Conservation (phyloP, 345 rosid species). For the Arabidopsis thaliana region DNA sequence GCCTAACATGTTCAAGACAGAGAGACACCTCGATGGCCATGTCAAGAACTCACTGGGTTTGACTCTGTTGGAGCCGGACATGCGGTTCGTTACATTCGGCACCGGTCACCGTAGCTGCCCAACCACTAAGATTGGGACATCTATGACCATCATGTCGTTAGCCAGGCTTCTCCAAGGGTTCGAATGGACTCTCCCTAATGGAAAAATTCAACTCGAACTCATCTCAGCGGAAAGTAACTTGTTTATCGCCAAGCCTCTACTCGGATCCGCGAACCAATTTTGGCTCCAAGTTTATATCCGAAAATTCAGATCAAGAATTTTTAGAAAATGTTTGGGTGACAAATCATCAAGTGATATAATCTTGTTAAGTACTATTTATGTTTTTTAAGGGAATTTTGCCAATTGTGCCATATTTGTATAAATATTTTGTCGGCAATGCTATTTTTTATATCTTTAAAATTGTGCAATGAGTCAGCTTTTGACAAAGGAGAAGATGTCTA, state of each 20-base stretch:
- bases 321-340: neutral
- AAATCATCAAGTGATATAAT: neutral
- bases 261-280: constrained; percentile 42
- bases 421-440: too few relatives aligned
- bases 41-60: neutral
- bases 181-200: constrained; percentile 44
- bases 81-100: constrained; percentile 50
- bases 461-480: too few relatives aligned
- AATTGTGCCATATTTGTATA: too few relatives aligned
- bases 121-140: constrained; percentile 45
- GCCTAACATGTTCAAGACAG: constrained; percentile 45
- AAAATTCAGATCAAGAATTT: neutral
- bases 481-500: too few relatives aligned
- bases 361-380: neutral
- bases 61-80: constrained; percentile 38
- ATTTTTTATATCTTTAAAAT: too few relatives aligned
- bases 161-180: constrained; percentile 63
- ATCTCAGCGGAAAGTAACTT: constrained; percentile 21
- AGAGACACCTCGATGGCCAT: constrained; percentile 37
- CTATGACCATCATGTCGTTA: constrained; percentile 54
- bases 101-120: constrained; percentile 55
- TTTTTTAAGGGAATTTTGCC: too few relatives aligned
- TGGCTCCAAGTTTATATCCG: constrained; percentile 36
- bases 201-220: constrained; percentile 24
- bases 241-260: constrained; percentile 44